A percentile compares a stretch with the other conserved stretches of the same genome.
Evolutionary conservation across 225 moss, liverwort and hornwort genomes (phyloP).

Genomic region (Polytrichum formosum): DNA sequence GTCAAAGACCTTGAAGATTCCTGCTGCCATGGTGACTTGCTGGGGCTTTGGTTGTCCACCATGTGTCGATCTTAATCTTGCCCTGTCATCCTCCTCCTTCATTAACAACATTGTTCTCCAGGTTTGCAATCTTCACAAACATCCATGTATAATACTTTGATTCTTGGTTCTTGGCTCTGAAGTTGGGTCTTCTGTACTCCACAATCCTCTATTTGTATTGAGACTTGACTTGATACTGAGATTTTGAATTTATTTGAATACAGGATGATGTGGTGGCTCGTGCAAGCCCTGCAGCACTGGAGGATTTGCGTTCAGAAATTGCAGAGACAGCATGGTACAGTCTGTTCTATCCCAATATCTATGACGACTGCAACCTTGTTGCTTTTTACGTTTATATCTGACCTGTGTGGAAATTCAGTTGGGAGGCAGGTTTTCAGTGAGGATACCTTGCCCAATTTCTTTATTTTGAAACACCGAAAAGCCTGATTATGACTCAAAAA

Average conservation of each 20-base stretch:
- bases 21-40: slow-evolving; percentile 58
- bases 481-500: no score
- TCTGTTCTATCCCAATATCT: not conserved
- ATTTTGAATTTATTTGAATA: slow-evolving; percentile 18
- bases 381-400: no score
- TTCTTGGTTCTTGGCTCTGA: no score
- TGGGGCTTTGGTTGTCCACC: slow-evolving; percentile 95
- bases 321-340: slow-evolving; percentile 66
- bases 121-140: slow-evolving; percentile 30
- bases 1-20: slow-evolving; percentile 47
- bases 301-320: slow-evolving; percentile 77
- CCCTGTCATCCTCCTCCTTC: slow-evolving; percentile 49
- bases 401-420: no score
- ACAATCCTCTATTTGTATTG: not conserved
- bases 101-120: slow-evolving; percentile 73
- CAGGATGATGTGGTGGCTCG: slow-evolving; percentile 95
- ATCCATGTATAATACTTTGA: not conserved
- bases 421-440: no score
- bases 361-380: no score
- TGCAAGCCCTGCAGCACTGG: slow-evolving; percentile 82
- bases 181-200: not conserved
- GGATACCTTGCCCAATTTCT: no score
- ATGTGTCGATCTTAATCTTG: slow-evolving; percentile 70
- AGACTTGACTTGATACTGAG: not conserved
- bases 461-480: no score